Percentiles rank a stretch among this genome's conserved stretches.
Conservation (phyloP, 2,329 filamentous ascomycete species). For the Zelopaecilomyces penicillatus region DNA sequence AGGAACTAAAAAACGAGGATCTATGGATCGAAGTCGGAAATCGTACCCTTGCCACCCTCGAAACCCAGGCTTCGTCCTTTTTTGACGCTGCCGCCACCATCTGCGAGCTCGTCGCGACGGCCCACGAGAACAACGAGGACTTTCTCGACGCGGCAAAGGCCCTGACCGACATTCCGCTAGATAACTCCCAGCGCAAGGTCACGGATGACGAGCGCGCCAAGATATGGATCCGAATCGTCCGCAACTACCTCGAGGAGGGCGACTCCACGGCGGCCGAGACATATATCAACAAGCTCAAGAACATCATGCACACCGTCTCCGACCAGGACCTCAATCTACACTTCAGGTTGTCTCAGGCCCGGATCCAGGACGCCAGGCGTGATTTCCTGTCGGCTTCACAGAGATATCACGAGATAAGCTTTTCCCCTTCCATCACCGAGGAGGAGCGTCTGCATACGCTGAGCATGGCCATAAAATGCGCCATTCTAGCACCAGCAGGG, state of each 20-base stretch:
- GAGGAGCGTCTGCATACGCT: slow-evolving; percentile 79
- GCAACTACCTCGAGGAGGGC: slow-evolving; percentile 89
- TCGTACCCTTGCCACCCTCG: slow-evolving; percentile 60
- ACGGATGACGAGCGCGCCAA: slow-evolving; percentile 72
- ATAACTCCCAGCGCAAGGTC: slow-evolving; percentile 78
- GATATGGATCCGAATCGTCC: slow-evolving; percentile 89
- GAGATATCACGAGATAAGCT: slow-evolving; percentile 81
- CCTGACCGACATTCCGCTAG: slow-evolving; percentile 77
- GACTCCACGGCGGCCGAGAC: slow-evolving; percentile 77
- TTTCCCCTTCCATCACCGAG: slow-evolving; percentile 71
- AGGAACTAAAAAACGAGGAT: slow-evolving; percentile 50
- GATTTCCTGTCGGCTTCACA: slow-evolving; percentile 82
- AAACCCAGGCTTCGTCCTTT: slow-evolving; percentile 55
- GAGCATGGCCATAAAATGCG: slow-evolving; percentile 81
- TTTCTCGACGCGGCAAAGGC: slow-evolving; percentile 68
- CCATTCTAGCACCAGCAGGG: slow-evolving; percentile 84
- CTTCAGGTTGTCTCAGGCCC: slow-evolving; percentile 85
- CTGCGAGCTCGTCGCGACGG: slow-evolving; percentile 72
- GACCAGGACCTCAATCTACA: slow-evolving; percentile 70
- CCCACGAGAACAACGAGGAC: slow-evolving; percentile 76
- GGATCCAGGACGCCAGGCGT: slow-evolving; percentile 84
- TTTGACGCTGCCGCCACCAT: slow-evolving; percentile 77
- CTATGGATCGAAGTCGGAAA: slow-evolving; percentile 68
- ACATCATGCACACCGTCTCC: slow-evolving; percentile 70
- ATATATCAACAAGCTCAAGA: slow-evolving; percentile 92